Evolutionary conservation across 495 filamentous ascomycete genomes (phyloP).

Genomic region (Pseudevernia furfuracea): DNA sequence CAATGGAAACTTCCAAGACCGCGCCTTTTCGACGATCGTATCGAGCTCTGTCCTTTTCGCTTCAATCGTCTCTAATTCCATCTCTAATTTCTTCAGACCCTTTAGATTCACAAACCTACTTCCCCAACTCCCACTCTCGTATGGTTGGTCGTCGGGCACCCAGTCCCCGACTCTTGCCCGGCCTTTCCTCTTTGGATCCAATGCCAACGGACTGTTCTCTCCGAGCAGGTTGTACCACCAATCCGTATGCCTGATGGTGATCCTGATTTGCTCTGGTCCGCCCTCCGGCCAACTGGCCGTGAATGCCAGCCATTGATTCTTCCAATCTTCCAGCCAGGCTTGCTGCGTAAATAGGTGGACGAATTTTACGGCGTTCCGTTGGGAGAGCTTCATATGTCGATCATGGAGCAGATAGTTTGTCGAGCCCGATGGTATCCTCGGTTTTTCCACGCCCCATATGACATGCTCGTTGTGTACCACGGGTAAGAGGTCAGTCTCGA

Average conservation of each 20-base stretch:
- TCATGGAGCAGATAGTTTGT: slow-evolving; percentile 8
- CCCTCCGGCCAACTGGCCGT: slow-evolving; percentile 5
- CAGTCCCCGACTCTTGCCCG: slow-evolving; percentile 16
- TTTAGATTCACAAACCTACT: slow-evolving; percentile 21
- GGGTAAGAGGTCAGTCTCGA: slow-evolving; percentile 28
- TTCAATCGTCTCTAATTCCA: slow-evolving; percentile 28
- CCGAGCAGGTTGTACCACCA: slow-evolving; percentile 32
- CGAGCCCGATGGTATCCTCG: neutral
- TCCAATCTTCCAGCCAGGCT: slow-evolving; percentile 27
- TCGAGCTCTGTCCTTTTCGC: slow-evolving; percentile 22
- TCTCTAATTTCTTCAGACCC: slow-evolving; percentile 23
- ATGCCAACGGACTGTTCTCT: slow-evolving; percentile 20
- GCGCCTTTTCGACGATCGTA: slow-evolving; percentile 1
- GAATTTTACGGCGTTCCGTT: neutral
- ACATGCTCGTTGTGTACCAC: slow-evolving; percentile 28
- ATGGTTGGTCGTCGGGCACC: slow-evolving; percentile 4
- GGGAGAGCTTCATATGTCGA: slow-evolving; percentile 6
- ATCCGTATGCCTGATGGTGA: slow-evolving; percentile 33
- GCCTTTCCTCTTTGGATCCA: slow-evolving; percentile 23
- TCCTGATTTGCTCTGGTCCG: slow-evolving; percentile 11
- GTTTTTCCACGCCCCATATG: slow-evolving; percentile 19
- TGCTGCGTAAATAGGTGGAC: slow-evolving; percentile 30
- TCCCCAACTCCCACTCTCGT: slow-evolving; percentile 25
- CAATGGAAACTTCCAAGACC: slow-evolving; percentile 15
- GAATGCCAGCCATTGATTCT: slow-evolving; percentile 16